Conservation (phyloP, 768 basidiomycete genomes). For the Leccinum boreale region DNA sequence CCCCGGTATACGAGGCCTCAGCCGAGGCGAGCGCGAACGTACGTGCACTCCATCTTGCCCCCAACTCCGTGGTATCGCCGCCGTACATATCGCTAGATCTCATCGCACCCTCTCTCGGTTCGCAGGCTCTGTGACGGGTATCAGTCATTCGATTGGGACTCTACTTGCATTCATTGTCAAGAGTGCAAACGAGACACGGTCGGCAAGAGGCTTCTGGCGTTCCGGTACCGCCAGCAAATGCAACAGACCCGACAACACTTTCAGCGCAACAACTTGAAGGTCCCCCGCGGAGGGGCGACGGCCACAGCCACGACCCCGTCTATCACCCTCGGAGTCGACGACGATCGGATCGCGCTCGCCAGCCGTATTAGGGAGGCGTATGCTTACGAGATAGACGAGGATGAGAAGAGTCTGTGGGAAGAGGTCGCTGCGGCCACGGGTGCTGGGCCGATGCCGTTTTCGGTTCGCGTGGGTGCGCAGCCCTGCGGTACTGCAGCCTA, state of each 20-base stretch:
- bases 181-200: constrained; percentile 29
- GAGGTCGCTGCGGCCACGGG: constrained; percentile 27
- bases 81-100: constrained; percentile 1
- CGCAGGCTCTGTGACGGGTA: constrained; percentile 24
- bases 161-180: constrained; percentile 25
- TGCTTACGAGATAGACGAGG: constrained; percentile 22
- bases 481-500: constrained; percentile 8
- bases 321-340: not conserved
- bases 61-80: not conserved
- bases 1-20: constrained; percentile 18
- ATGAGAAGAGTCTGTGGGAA: constrained; percentile 28
- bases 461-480: constrained; percentile 9
- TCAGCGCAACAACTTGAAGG: constrained; percentile 4
- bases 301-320: not conserved
- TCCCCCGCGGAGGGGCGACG: not conserved
- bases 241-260: not conserved
- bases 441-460: constrained; percentile 9
- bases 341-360: constrained; percentile 8
- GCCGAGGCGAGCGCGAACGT: constrained; percentile 25
- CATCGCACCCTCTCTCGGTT: not conserved
- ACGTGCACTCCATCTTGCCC: constrained; percentile 7
- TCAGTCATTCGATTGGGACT: constrained; percentile 20
- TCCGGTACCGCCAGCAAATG: constrained; percentile 15
- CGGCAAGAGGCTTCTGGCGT: constrained; percentile 24
- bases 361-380: constrained; percentile 13